phyloP scores from a whole-genome alignment of 2,329 filamentous ascomycete species.

The Paramyrothecium roridum region DNA sequence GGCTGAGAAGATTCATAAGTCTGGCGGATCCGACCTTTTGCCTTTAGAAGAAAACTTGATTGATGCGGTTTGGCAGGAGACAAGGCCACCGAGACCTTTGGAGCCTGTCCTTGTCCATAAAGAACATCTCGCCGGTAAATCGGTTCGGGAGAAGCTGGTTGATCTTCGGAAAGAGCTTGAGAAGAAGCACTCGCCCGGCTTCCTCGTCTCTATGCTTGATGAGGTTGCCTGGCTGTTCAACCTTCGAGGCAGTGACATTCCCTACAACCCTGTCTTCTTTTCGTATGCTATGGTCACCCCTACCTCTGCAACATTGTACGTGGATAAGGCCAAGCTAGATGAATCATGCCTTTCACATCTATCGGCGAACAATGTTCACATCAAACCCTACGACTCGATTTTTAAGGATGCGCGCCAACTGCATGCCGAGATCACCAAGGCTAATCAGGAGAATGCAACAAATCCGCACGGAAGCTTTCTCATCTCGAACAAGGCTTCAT shows the following conservation, averaged over 20 bases:
- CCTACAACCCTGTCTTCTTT: conserved; percentile 98
- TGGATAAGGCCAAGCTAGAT: conserved; percentile 76
- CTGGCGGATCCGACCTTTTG: conserved; percentile 72
- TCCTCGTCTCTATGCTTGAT: conserved; percentile 92
- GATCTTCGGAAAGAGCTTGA: conserved; percentile 88
- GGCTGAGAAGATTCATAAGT: conserved; percentile 81
- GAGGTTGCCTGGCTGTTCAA: conserved; percentile 99
- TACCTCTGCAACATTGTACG: conserved; percentile 73
- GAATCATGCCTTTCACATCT: conserved; percentile 69
- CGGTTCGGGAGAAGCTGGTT: conserved; percentile 75
- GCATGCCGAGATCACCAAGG: conserved; percentile 32
- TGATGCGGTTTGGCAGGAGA: conserved; percentile 81
- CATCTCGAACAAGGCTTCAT: conserved; percentile 85
- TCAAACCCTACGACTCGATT: conserved; percentile 80
- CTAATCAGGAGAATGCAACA: conserved; percentile 26
- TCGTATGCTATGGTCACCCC: conserved; percentile 89
- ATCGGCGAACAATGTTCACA: conserved; percentile 61
- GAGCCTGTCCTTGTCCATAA: conserved; percentile 73
- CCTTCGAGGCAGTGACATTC: conserved; percentile 88
- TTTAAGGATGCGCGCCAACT: conserved; percentile 74
- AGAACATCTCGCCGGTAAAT: conserved; percentile 75
- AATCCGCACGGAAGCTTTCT: conserved; percentile 63
- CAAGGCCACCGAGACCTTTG: conserved; percentile 70
- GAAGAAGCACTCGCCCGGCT: conserved; percentile 83
- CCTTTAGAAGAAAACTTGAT: conserved; percentile 80